These are phyloP conservation scores for Rhodotorula sp. DNA, from an alignment of 1,284 basidiomycete species.

Conservation along the genomic window DNA sequence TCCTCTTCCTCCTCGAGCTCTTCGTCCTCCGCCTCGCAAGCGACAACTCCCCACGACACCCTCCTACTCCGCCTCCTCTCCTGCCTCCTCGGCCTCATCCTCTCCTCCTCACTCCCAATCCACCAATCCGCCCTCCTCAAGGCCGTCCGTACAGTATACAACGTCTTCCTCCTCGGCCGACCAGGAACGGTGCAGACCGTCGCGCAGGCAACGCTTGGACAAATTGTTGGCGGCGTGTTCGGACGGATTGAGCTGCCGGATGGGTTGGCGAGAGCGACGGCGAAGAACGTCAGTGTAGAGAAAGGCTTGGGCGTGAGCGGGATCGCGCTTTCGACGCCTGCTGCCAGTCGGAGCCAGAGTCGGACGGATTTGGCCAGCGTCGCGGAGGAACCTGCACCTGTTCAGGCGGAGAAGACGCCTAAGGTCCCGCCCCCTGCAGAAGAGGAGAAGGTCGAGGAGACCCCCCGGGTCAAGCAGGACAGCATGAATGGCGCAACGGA, in stretches of 20 bases:
- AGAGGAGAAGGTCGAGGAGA: not conserved
- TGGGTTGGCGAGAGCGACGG: not conserved
- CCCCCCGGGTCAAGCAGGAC: not conserved
- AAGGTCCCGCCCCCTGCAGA: no score
- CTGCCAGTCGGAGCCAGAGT: constrained; percentile 21
- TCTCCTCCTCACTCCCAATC: constrained; percentile 69
- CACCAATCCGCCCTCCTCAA: constrained; percentile 92
- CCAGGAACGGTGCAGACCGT: constrained; percentile 93
- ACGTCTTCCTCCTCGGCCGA: constrained; percentile 84
- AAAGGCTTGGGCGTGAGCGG: not conserved
- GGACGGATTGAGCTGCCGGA: constrained; percentile 55
- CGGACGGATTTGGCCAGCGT: constrained; percentile 32
- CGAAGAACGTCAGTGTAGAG: constrained; percentile 2
- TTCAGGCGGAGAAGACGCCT: not conserved
- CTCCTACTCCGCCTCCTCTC: constrained; percentile 89
- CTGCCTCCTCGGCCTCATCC: constrained; percentile 78
- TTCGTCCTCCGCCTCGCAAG: constrained; percentile 14
- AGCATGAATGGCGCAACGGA: not conserved
- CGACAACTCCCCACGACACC: constrained; percentile 54
- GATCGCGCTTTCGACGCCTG: not conserved
- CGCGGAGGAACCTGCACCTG: constrained; percentile 15
- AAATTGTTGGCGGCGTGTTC: constrained; percentile 96
- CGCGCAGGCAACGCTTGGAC: constrained; percentile 90
- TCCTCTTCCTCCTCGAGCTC: constrained; percentile 50
- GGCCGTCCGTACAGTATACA: constrained; percentile 93